Percentiles rank a stretch among this genome's conserved stretches.
These are phyloP conservation scores for Hemileccinum rubropunctum DNA, from an alignment of 768 basidiomycete species.

Conservation along the genomic window DNA sequence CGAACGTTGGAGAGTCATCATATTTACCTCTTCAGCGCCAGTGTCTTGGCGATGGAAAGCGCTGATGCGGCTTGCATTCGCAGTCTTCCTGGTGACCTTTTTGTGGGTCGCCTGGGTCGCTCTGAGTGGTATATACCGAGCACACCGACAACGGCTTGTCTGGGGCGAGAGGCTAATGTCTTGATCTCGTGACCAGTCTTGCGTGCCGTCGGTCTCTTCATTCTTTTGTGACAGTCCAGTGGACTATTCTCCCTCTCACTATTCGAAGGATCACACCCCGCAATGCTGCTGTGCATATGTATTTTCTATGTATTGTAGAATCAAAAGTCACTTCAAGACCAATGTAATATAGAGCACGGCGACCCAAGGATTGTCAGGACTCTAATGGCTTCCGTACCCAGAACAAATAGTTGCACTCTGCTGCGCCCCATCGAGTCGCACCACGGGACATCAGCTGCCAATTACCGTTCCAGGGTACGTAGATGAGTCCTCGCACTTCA, in stretches of 20 bases:
- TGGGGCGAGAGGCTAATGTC: conserved; percentile 82
- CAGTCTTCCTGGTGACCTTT: conserved; percentile 54
- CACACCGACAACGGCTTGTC: conserved; percentile 70
- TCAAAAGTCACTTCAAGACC: neutral
- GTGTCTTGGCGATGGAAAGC: conserved; percentile 71
- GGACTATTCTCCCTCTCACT: neutral
- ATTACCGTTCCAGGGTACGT: conserved; percentile 63
- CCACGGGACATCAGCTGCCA: conserved; percentile 70
- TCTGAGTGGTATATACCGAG: conserved; percentile 64
- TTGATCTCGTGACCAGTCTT: conserved; percentile 32
- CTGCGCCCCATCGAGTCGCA: conserved; percentile 43
- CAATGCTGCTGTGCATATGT: conserved; percentile 10
- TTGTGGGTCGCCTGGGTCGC: conserved; percentile 60
- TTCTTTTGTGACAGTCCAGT: neutral
- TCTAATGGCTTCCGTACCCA: conserved; percentile 73
- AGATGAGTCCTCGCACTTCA: conserved; percentile 77
- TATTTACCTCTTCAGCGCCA: conserved; percentile 70
- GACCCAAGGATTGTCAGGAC: neutral
- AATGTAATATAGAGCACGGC: neutral
- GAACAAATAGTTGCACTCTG: conserved; percentile 77
- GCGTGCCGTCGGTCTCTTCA: neutral
- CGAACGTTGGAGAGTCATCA: conserved; percentile 69
- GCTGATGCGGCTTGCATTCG: conserved; percentile 58
- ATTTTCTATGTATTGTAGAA: conserved; percentile 17
- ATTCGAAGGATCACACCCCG: neutral